Base-by-base conservation (phyloP, 306 rosid genomes). In the Sophora flavescens region DNA sequence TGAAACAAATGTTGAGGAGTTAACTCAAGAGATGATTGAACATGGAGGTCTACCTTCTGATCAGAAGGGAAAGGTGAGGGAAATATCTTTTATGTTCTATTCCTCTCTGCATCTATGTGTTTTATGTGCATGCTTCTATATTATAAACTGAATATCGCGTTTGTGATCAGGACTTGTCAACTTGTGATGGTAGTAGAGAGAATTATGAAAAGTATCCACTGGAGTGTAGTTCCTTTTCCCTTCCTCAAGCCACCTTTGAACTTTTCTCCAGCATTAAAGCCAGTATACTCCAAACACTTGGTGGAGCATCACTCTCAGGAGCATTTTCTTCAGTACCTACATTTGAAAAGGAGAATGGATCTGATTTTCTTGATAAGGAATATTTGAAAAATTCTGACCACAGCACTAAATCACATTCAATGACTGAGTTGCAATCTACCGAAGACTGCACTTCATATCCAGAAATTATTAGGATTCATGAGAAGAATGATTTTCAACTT, bases 191-290 rank as follows among this genome's bases (percentile, higher is more conserved):
- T 39, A 79, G 28, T 57, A 78, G 72, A 58, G 82, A 75, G 84
- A 82, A 74, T 69, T 78, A 78, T 72, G 85, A 80, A 72, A 83
- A 78, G 45, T 70, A 70, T 80, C 65, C 78, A 42, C 80, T 83
- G 87, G 93, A 88, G 80, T 85, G 84, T 74, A 70, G 84, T 80
- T 79, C 88, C 68, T 87, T 78, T 85, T 83, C 82, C 84, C 82
- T 92, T 86, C 88, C 98, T 59, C 96, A 58, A 82, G 93, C 89
- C 6, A 89, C 97, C 82, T 77, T 91, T 52, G 90, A 87, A 80
- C 86, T 91, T 81, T 87, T 91, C 87, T 83, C 86, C 45, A 91
- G 77, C 85, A 47, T 92, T 17, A 88, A 86, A 77, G 75, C 75
- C 51, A 79, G 87, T 79, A 84, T 96, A 62, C 81, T 88, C 74